Percentiles rank a stretch among this genome's conserved stretches.
These are phyloP conservation scores for Metarhizium robertsii DNA, from an alignment of 2,329 filamentous ascomycete species.

Conservation along the genomic window DNA sequence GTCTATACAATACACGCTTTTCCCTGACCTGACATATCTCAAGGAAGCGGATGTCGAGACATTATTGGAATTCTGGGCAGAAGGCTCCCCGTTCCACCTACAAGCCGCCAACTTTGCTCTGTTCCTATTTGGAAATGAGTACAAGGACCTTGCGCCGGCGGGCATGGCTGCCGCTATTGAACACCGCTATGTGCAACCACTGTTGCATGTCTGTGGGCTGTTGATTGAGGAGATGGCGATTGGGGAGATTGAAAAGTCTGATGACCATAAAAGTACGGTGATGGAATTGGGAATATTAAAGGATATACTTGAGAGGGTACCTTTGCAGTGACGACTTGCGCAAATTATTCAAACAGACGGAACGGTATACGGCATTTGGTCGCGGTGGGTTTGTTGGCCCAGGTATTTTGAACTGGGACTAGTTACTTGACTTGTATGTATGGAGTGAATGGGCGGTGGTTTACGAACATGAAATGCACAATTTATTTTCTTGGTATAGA, in stretches of 20 bases:
- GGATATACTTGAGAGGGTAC: constrained; percentile 31
- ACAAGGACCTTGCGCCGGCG: constrained; percentile 39
- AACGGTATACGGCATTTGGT: neutral
- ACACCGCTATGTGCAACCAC: constrained; percentile 47
- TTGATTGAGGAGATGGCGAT: constrained; percentile 23
- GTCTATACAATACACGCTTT: constrained; percentile 51
- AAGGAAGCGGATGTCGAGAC: constrained; percentile 30
- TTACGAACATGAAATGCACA: neutral
- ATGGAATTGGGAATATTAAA: constrained; percentile 33
- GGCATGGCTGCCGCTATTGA: constrained; percentile 49
- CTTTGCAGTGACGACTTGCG: constrained; percentile 23
- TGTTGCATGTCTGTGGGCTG: constrained; percentile 33
- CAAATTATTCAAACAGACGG: neutral
- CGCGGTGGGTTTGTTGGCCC: neutral
- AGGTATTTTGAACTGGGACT: neutral
- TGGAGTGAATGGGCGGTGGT: neutral
- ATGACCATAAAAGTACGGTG: constrained; percentile 17
- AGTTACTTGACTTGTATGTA: neutral
- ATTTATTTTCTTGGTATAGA: neutral
- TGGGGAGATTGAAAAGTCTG: constrained; percentile 21
- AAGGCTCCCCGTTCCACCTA: constrained; percentile 45
- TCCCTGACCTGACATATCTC: constrained; percentile 45
- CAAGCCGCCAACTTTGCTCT: constrained; percentile 53
- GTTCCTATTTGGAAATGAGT: constrained; percentile 40
- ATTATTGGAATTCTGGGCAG: constrained; percentile 41